Conservation (phyloP, 2,329 filamentous ascomycete genomes). For the Seiridium cupressi region DNA sequence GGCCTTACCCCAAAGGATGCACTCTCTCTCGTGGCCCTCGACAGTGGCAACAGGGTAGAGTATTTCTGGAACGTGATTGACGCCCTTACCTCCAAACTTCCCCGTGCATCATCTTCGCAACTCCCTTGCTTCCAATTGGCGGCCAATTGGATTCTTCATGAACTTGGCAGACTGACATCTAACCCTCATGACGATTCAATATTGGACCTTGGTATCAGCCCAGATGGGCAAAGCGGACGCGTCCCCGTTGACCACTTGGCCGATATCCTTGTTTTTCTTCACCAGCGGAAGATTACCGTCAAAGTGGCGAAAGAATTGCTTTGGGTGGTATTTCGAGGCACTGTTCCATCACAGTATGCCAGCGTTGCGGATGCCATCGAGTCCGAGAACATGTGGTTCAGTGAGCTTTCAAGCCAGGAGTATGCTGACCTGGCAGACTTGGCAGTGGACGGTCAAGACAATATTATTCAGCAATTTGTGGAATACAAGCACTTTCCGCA, state of each 20-base stretch:
- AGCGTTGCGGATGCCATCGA: constrained; percentile 45
- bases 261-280: constrained; percentile 48
- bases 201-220: constrained; percentile 34
- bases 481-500: constrained; percentile 45
- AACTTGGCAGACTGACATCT: constrained; percentile 66
- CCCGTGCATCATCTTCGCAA: constrained; percentile 19
- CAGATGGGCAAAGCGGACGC: constrained; percentile 44
- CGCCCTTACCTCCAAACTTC: constrained; percentile 27
- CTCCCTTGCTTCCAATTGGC: constrained; percentile 43
- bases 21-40: constrained; percentile 71
- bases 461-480: constrained; percentile 44
- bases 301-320: constrained; percentile 59
- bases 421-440: constrained; percentile 46
- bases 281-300: constrained; percentile 49
- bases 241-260: constrained; percentile 47
- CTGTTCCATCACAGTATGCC: constrained; percentile 34
- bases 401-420: constrained; percentile 44
- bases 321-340: constrained; percentile 48
- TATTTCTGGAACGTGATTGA: constrained; percentile 73
- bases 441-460: constrained; percentile 44
- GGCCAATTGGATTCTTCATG: constrained; percentile 71
- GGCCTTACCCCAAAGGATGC: constrained; percentile 80
- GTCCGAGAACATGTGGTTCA: constrained; percentile 51
- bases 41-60: constrained; percentile 76
- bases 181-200: constrained; percentile 35